Evolutionary conservation across 768 basidiomycete species (phyloP), one percentile per base, ranked within the genome.

Genomic region (Auricularia heimuer): DNA sequence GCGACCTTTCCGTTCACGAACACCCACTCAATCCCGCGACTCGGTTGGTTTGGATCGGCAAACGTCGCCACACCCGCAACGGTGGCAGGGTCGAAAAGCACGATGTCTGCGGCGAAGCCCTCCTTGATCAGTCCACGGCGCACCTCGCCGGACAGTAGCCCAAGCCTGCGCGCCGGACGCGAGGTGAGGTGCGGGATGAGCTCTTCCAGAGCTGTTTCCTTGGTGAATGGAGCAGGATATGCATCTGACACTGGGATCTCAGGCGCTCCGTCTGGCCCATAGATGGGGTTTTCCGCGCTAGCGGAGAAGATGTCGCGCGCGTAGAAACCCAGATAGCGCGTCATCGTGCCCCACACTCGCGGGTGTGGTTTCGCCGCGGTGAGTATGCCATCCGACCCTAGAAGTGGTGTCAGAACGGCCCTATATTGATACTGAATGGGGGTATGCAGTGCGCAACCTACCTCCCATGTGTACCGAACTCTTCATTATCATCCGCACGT

Each of bases 171-270:
- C 18, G 73, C 73, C 1, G 73, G 72, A 21, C 73, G 69, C 3
- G 70, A 71, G n/a, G 73, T 74, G 0, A 74, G 65, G 39, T 74
- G 73, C 4, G 71, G 56, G 56, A 74, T 64, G 70, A 73, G 72
- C 12, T 68, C 64, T 21, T 69, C 69, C 7, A 74, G 42, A 1
- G 69, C 34, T 7, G 7, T 4, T 14, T 42, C 39, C 39, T 14
- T n/a, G 24, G 24, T 6, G 35, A 62, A 62, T 33, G 61, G 61
- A 0, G 61, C 61, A 33, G 61, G 61, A n/a, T 29, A 62, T 29
- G n/a, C 24, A 10, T 62, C 61, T n/a, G 61, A 24, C 16, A 62
- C n/a, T 6, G 61, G 61, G 6, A 37, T 10, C 35, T 62, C 61
- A 6, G 61, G 61, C 6, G 21, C 35, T 16, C 35, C 35, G 37